Base-by-base conservation (phyloP, 139 green algal species). In the Picochlorum sp. region DNA sequence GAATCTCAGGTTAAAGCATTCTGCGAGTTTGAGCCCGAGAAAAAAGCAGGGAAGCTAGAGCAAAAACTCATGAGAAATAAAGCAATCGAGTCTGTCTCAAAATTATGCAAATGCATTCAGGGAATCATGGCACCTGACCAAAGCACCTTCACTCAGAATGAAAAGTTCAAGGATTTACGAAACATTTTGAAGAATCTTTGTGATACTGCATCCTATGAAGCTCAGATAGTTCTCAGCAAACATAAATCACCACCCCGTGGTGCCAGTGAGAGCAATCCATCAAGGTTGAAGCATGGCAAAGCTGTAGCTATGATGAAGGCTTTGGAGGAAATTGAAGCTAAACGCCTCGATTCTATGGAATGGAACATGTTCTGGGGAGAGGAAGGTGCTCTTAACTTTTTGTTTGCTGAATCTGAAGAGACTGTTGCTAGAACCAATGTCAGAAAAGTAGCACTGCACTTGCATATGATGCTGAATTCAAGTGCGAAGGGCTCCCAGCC, bases 381-480 rank as follows among this genome's bases (percentile, higher is more conserved):
- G 60, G 34, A 76, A 54, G 67, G 30, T 14, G 60, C 15, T 16
- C 58, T 77, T 44, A 51, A 61, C 11, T 30, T 16, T 37, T 47
- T 80, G 31, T 69, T 67, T 44, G 24, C 28, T 1, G 64, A 78
- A 59, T 28, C 63, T 13, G 23, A 37, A 6, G 62, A 64, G 47
- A 47, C 47, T 6, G 8, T 49, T 30, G 26, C 16, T 18, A 62
- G 62, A 23, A 50, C 45, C 38, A 65, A 60, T 44, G n/a, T 71
- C 4, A 21, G n/a, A 26, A 63, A 71, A 60, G 72, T 77, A 0
- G 59, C 82, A 16, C 28, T 67, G 20, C 63, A 73, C 24, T 64
- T 88, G 62, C 45, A 71, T 15, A 73, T 76, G 50, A 84, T 83
- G 72, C 72, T 87, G 58, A 68, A 74, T 28, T 73, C 68, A 18